Conservation (phyloP, 2,329 filamentous ascomycete species). For the Fusarium neocosmosporiellum region DNA sequence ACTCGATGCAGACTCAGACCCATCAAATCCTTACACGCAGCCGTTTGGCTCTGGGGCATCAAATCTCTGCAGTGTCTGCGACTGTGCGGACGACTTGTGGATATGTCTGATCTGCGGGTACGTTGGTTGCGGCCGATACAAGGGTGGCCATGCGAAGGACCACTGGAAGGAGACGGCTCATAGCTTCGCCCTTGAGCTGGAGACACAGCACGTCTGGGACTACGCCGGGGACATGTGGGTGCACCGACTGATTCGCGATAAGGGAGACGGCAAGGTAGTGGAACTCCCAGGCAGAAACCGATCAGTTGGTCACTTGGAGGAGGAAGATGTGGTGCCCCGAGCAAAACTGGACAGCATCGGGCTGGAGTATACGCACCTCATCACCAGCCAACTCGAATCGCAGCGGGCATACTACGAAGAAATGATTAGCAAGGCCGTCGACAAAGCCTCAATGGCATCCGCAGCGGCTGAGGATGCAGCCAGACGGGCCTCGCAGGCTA, state of each 20-base stretch:
- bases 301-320: conserved; percentile 50
- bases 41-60: conserved; percentile 70
- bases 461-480: conserved; percentile 73
- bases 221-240: conserved; percentile 97
- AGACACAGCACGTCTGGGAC: conserved; percentile 97
- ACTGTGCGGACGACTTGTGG: conserved; percentile 86
- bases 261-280: conserved; percentile 90
- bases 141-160: conserved; percentile 90
- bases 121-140: conserved; percentile 94
- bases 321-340: conserved; percentile 77
- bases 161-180: conserved; percentile 93
- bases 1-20: conserved; percentile 52
- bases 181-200: conserved; percentile 91
- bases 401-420: conserved; percentile 96
- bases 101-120: conserved; percentile 94
- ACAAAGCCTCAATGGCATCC: conserved; percentile 84
- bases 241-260: conserved; percentile 92
- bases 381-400: conserved; percentile 92
- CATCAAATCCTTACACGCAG: conserved; percentile 60
- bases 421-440: conserved; percentile 85
- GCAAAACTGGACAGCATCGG: conserved; percentile 81
- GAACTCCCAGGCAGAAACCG: conserved; percentile 76
- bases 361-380: conserved; percentile 92
- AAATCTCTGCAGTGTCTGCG: conserved; percentile 85
- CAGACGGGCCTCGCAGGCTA: conserved; percentile 59